Percentiles rank a stretch among this genome's conserved stretches.
Conservation (phyloP, 1,284 basidiomycete genomes). For the Apiotrichum laibachii region DNA sequence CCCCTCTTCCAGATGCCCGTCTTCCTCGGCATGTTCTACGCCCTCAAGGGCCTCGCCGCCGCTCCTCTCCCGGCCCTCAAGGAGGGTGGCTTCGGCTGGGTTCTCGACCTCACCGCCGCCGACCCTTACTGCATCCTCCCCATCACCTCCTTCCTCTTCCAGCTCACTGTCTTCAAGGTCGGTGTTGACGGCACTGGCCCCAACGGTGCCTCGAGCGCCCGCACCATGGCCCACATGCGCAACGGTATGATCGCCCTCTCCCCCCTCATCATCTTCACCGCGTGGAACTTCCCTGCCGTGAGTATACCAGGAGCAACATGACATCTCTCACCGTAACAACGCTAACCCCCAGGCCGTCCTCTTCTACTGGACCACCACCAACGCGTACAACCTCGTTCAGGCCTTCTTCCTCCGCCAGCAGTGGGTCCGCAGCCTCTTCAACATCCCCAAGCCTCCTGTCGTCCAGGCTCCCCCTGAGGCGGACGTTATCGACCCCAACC, state of each 20-base stretch:
- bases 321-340: too few relatives aligned
- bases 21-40: slow-evolving; percentile 83
- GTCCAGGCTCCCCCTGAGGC: slow-evolving; percentile 26
- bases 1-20: slow-evolving; percentile 74
- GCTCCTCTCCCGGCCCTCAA: slow-evolving; percentile 70
- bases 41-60: slow-evolving; percentile 67
- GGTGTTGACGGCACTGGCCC: slow-evolving; percentile 57
- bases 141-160: slow-evolving; percentile 60
- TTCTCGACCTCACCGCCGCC: slow-evolving; percentile 72
- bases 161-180: slow-evolving; percentile 69
- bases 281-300: slow-evolving; percentile 57
- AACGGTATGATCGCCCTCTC: slow-evolving; percentile 68
- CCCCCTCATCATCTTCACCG: slow-evolving; percentile 61
- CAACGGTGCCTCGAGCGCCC: slow-evolving; percentile 18
- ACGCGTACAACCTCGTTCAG: slow-evolving; percentile 56
- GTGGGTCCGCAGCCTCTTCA: slow-evolving; percentile 38
- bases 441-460: slow-evolving; percentile 43
- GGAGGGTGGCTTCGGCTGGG: slow-evolving; percentile 71
- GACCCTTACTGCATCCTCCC: slow-evolving; percentile 82
- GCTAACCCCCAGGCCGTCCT: slow-evolving; percentile 50
- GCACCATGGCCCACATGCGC: slow-evolving; percentile 64
- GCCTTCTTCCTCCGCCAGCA: slow-evolving; percentile 47
- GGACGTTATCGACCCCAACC: slow-evolving; percentile 19
- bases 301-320: slow-evolving; percentile 17
- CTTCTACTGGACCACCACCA: slow-evolving; percentile 59